phyloP scores from a whole-genome alignment of 1,284 basidiomycete species.

The Stygiomarasmius scandens region DNA sequence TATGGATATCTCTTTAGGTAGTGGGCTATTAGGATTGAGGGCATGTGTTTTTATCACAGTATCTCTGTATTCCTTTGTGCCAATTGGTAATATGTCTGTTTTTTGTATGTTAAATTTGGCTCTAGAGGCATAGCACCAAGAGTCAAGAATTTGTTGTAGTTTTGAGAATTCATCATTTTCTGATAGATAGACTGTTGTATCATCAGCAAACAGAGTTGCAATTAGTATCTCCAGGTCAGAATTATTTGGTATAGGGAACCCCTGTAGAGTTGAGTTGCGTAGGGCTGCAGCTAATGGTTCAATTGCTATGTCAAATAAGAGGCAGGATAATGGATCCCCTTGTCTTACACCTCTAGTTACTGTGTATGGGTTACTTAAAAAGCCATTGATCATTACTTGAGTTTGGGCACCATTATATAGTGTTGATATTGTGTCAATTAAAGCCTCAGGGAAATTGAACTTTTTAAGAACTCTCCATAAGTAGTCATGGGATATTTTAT shows the following conservation, averaged over 20 bases:
- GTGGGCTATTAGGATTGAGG: background rate
- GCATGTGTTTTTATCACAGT: background rate
- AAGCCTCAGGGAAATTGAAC: too few relatives aligned
- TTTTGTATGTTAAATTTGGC: constrained; percentile 37
- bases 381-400: constrained; percentile 28
- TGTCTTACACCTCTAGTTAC: constrained; percentile 24
- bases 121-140: constrained; percentile 33
- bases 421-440: too few relatives aligned
- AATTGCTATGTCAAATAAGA: constrained; percentile 31
- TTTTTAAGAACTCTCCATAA: constrained; percentile 15
- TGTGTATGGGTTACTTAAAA: constrained; percentile 1
- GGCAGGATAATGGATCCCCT: constrained; percentile 29
- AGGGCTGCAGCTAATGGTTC: constrained; percentile 24
- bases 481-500: constrained; percentile 22
- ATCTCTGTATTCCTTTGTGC: constrained; percentile 16
- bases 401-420: too few relatives aligned
- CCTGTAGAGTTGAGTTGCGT: constrained; percentile 18
- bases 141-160: constrained; percentile 20
- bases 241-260: constrained; percentile 17
- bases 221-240: constrained; percentile 18
- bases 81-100: constrained; percentile 37
- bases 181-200: constrained; percentile 15
- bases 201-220: constrained; percentile 30
- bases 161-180: constrained; percentile 7
- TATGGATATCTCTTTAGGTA: too few relatives aligned